phyloP scores from a whole-genome alignment of 1,284 basidiomycete species.

The Microbotryum scabiosae region DNA sequence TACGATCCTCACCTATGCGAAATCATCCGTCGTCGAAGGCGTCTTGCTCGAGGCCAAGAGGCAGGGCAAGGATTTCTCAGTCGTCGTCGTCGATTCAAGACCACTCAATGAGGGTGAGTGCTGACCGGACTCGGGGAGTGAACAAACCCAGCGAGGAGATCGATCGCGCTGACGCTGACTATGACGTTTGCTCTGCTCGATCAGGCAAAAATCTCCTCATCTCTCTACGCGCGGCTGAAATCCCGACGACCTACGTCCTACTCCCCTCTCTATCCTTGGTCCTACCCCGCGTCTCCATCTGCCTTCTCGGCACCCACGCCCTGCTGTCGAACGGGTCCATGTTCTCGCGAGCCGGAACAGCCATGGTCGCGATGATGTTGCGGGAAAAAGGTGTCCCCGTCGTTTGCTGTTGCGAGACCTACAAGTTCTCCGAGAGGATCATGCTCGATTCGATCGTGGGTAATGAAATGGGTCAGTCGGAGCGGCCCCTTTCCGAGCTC shows the following conservation, averaged over 20 bases:
- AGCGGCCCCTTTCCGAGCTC: slow-evolving; percentile 3
- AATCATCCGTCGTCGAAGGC: slow-evolving; percentile 89
- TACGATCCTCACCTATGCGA: slow-evolving; percentile 84
- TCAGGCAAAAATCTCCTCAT: slow-evolving; percentile 70
- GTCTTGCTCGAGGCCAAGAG: slow-evolving; percentile 66
- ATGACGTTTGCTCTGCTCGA: background rate
- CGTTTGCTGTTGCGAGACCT: slow-evolving; percentile 95
- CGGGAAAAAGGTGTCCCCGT: slow-evolving; percentile 83
- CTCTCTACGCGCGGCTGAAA: slow-evolving; percentile 60
- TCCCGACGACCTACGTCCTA: slow-evolving; percentile 85
- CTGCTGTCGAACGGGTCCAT: slow-evolving; percentile 91
- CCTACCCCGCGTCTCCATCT: slow-evolving; percentile 66
- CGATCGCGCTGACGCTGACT: background rate
- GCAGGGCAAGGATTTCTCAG: slow-evolving; percentile 63
- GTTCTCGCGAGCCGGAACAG: slow-evolving; percentile 89
- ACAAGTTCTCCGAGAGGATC: slow-evolving; percentile 92
- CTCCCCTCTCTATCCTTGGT: slow-evolving; percentile 79
- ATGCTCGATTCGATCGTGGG: slow-evolving; percentile 90
- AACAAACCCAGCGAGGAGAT: background rate
- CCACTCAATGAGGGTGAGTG: slow-evolving; percentile 78
- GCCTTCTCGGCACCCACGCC: slow-evolving; percentile 87
- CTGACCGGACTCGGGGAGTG: background rate
- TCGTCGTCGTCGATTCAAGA: slow-evolving; percentile 88
- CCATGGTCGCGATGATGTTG: slow-evolving; percentile 92
- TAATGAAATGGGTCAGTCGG: slow-evolving; percentile 74